Percentiles rank a stretch among this genome's conserved stretches.
phyloP scores from a whole-genome alignment of 2,329 filamentous ascomycete genomes.

The Thelonectria blattea region DNA sequence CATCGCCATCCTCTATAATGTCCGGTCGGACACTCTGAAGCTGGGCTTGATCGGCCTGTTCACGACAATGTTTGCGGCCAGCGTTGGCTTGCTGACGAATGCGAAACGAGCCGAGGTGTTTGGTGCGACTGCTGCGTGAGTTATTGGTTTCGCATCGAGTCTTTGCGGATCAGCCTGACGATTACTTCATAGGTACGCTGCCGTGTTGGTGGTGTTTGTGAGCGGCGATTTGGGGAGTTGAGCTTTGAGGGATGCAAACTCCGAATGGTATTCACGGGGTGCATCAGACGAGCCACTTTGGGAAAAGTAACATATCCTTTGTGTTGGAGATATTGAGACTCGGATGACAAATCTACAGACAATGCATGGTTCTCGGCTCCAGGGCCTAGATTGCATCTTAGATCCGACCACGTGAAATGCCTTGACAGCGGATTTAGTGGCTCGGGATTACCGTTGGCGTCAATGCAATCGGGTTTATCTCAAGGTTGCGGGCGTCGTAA shows the following conservation, averaged over 20 bases:
- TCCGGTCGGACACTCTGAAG: conserved; percentile 5
- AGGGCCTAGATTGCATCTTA: too few species aligned
- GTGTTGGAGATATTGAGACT: too few species aligned
- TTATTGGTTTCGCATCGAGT: not conserved
- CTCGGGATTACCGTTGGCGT: not conserved
- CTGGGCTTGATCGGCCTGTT: conserved; percentile 19
- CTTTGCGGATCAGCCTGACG: not conserved
- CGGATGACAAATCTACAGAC: too few species aligned
- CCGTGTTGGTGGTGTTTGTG: not conserved
- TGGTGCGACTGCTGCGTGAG: not conserved
- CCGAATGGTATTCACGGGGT: too few species aligned
- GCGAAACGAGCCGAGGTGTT: not conserved
- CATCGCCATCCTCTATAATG: conserved; percentile 18
- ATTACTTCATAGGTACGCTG: not conserved
- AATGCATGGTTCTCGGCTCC: too few species aligned
- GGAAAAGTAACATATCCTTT: too few species aligned
- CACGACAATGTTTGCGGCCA: conserved; percentile 8
- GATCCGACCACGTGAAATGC: too few species aligned
- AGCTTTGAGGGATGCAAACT: too few species aligned
- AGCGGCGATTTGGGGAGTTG: not conserved
- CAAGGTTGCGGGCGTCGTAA: not conserved
- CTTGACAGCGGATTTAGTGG: not conserved
- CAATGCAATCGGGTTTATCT: not conserved
- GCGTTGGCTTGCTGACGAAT: not conserved
- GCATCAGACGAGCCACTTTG: too few species aligned